Conservation (phyloP, 257 asterid genomes). For the Capsicum chinense region DNA sequence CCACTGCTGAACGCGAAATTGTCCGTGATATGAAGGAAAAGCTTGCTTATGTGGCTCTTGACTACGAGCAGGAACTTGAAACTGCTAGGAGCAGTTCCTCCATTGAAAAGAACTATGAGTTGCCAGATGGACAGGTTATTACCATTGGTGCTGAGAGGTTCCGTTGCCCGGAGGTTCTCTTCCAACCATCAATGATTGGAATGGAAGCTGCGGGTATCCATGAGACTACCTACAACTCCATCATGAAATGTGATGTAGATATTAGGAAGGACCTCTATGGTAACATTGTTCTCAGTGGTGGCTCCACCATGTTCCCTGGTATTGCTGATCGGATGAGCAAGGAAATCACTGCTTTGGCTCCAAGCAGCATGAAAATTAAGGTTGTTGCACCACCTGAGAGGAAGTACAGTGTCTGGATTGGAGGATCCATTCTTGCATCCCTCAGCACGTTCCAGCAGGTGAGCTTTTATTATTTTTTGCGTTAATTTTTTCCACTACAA, state of each 20-base stretch:
- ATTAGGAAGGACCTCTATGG: conserved; percentile 61
- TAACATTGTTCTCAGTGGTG: conserved; percentile 60
- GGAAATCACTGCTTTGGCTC: conserved; percentile 59
- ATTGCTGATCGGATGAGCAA: conserved; percentile 62
- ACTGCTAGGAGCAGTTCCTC: conserved; percentile 55
- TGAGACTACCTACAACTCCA: conserved; percentile 57
- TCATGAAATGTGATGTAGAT: conserved; percentile 60
- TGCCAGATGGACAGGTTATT: conserved; percentile 60
- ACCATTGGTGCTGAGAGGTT: conserved; percentile 57
- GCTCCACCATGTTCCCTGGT: conserved; percentile 60
- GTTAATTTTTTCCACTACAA: background rate
- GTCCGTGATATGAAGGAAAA: conserved; percentile 56
- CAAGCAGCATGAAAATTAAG: conserved; percentile 62
- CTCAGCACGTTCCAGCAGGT: conserved; percentile 64
- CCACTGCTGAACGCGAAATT: conserved; percentile 63
- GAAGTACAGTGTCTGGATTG: conserved; percentile 63
- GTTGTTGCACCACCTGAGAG: conserved; percentile 63
- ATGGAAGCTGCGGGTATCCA: conserved; percentile 63
- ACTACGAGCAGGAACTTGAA: conserved; percentile 54
- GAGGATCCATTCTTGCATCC: conserved; percentile 60
- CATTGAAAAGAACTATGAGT: conserved; percentile 56
- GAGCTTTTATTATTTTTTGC: background rate
- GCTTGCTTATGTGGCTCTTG: conserved; percentile 58
- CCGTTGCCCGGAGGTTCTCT: conserved; percentile 59
- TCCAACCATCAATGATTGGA: conserved; percentile 57